A percentile compares a stretch with the other conserved stretches of the same genome.
These are phyloP conservation scores for Talaromyces sp. DNA, from an alignment of 2,329 filamentous ascomycete genomes.

Conservation along the genomic window DNA sequence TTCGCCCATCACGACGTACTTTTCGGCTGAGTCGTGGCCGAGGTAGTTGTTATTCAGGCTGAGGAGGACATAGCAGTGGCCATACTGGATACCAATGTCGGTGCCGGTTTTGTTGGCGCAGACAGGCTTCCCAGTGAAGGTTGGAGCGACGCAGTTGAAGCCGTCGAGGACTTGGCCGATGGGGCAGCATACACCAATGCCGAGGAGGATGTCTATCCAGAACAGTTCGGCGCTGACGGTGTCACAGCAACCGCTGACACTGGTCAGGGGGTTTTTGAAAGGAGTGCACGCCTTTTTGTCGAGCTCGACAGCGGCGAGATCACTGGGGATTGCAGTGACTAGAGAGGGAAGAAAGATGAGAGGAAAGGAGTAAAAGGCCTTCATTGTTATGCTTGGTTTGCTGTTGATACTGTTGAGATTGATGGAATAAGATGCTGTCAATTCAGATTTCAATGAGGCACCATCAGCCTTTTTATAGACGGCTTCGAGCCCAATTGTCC, in stretches of 20 bases:
- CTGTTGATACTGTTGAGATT: background rate
- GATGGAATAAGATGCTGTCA: background rate
- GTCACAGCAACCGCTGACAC: constrained; percentile 14
- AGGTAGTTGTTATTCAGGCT: constrained; percentile 15
- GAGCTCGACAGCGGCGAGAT: background rate
- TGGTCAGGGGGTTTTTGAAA: constrained; percentile 8
- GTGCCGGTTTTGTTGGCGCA: constrained; percentile 8
- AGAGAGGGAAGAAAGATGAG: constrained; percentile 8
- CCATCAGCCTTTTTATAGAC: background rate
- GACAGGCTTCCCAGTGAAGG: background rate
- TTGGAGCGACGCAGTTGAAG: constrained; percentile 12
- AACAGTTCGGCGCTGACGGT: constrained; percentile 9
- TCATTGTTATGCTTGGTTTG: constrained; percentile 2
- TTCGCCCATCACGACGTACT: constrained; percentile 15
- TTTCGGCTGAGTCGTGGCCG: constrained; percentile 6
- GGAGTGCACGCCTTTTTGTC: constrained; percentile 8
- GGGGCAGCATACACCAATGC: constrained; percentile 9
- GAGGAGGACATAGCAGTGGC: constrained; percentile 13
- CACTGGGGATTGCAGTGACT: constrained; percentile 6
- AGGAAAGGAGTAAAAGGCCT: background rate
- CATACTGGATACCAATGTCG: constrained; percentile 13
- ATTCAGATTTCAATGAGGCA: background rate
- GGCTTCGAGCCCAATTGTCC: background rate
- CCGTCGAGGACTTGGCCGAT: constrained; percentile 9
- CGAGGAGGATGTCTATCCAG: constrained; percentile 12